These are phyloP conservation scores for Carallia pectinifolia DNA, from an alignment of 345 rosid genomes.

Conservation along the genomic window DNA sequence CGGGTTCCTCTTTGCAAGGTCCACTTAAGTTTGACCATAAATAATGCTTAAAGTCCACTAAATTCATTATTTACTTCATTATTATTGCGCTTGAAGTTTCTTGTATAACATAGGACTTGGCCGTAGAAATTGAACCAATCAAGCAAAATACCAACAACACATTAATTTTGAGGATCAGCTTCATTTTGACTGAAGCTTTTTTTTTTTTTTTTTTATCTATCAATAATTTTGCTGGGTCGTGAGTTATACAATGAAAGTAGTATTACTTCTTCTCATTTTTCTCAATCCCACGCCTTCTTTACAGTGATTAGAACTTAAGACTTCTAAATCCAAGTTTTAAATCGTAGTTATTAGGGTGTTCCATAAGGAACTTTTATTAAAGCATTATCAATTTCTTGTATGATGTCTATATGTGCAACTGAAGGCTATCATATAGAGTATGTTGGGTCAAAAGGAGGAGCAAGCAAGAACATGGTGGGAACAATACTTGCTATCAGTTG, in stretches of 20 bases:
- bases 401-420: background rate
- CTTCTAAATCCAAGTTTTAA: no score
- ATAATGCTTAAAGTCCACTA: background rate
- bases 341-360: no score
- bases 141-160: background rate
- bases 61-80: background rate
- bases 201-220: no score
- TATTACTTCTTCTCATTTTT: no score
- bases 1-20: conserved; percentile 50
- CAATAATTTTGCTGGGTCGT: no score
- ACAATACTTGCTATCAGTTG: conserved; percentile 23
- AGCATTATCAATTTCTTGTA: background rate
- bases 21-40: background rate
- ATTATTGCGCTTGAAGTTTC: background rate
- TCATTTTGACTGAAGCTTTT: no score
- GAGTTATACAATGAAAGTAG: no score
- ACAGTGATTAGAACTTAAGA: no score
- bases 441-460: conserved; percentile 30
- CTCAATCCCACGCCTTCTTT: no score
- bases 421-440: conserved; percentile 37
- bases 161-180: no score
- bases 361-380: background rate
- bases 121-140: background rate
- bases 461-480: conserved; percentile 35
- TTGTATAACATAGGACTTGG: background rate